Percentiles rank a stretch among this genome's conserved stretches.
These are phyloP conservation scores for Corrigiola litoralis DNA, from an alignment of 179 eudicot genomes.

Conservation along the genomic window DNA sequence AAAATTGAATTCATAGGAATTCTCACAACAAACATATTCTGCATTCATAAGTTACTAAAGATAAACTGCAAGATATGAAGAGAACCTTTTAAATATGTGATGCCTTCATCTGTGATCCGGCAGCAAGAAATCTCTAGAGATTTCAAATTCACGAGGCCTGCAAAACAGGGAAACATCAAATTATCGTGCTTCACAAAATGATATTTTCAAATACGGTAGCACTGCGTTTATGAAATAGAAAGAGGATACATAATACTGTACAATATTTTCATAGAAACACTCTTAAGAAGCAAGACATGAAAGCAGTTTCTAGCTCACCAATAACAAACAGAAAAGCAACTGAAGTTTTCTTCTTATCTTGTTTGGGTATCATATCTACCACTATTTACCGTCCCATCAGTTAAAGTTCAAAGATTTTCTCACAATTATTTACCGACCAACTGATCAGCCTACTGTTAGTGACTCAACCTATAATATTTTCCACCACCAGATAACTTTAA, in stretches of 20 bases:
- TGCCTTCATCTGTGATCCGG: constrained; percentile 64
- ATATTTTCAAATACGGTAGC: too few species aligned
- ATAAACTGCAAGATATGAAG: not conserved
- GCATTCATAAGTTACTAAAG: not conserved
- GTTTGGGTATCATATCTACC: not conserved
- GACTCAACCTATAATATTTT: not conserved
- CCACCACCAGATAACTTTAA: not conserved
- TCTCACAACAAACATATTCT: not conserved
- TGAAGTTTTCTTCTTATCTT: too few species aligned
- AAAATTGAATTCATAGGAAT: not conserved
- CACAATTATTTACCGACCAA: not conserved
- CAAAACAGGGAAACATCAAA: constrained; percentile 9
- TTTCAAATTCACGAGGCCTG: constrained; percentile 65
- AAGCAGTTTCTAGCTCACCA: too few species aligned
- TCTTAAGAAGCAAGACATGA: not conserved
- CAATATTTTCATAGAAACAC: too few species aligned
- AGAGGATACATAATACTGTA: not conserved
- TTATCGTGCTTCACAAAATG: not conserved
- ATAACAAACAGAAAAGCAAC: not conserved
- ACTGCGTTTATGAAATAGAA: not conserved
- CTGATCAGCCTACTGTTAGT: not conserved
- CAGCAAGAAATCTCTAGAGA: constrained; percentile 66
- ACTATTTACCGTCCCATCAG: not conserved
- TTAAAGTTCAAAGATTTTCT: too few species aligned
- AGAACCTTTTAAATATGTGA: constrained; percentile 47